Evolutionary conservation across 345 rosid genomes (phyloP), one percentile per base, ranked within the genome.

Genomic region (Crucihimalaya himalaica): DNA sequence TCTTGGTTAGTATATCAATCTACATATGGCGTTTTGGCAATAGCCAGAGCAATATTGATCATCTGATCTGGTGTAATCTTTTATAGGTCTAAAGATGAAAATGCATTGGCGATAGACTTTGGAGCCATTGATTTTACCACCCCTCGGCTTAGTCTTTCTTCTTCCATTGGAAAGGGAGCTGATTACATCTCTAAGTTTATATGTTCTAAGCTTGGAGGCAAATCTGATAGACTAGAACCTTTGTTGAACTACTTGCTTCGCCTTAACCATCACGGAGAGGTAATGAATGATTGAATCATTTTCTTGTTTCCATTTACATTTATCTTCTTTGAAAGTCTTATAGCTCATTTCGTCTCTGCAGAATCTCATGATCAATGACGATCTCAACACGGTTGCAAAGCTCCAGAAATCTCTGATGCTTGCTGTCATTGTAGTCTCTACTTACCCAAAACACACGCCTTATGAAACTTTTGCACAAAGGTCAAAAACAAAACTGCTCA

Each of bases 251-350:
- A 87, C 78, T 70, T 95, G 40, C 81, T 78, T 48, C 71, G 23
- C 67, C 91, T 95, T 48, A 85, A 84, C 48, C 84, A 84, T 82
- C 93, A 87, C 6, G 99, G 88, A 78, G 89, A 90, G 92, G 99
- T 95, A 35, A 35, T 47, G 51, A 35, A 35, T 47, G 51, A 52
- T 11, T 46, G 7, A 61, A 40, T 68, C 42, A 60, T 32, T 60
- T 53, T 53, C 59, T 37, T 69, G 32, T 71, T 75, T 55, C 20
- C 55, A 50, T 69, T 20, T 56, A 37, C 55, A 73, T n/a, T 12
- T 1, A 27, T 3, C 35, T 40, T 60, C 51, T 54, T 15, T n/a
- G 4, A 15, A 66, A 55, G 0, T 43, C 43, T 19, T 57, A 18
- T 27, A 73, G 23, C 78, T 66, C 56, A 37, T 25, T 42, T 31